Percentiles rank a stretch among this genome's conserved stretches.
Evolutionary conservation across 192 early-diverging fungal species (phyloP).

Genomic region (Phycomyces blakesleeanus): DNA sequence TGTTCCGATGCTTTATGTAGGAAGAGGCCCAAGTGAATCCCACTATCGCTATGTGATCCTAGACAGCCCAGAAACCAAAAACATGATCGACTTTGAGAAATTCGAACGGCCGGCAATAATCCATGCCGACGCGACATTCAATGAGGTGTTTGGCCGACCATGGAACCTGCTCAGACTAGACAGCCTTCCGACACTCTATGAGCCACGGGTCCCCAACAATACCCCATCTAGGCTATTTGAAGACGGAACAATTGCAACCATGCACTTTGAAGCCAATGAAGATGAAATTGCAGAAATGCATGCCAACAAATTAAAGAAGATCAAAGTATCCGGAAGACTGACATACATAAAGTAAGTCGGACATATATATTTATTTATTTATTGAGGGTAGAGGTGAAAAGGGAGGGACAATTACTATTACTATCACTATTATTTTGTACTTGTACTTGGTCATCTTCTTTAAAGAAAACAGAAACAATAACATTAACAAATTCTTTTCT

Average conservation of each 20-base stretch:
- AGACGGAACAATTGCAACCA: slow-evolving; percentile 34
- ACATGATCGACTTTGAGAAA: slow-evolving; percentile 11
- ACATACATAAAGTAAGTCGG: slow-evolving; percentile 24
- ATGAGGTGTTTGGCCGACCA: slow-evolving; percentile 22
- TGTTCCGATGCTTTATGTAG: slow-evolving; percentile 15
- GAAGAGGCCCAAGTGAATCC: slow-evolving; percentile 1
- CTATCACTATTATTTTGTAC: too few relatives aligned
- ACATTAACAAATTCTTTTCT: background rate
- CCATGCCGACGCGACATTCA: slow-evolving; percentile 5
- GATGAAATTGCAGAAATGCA: slow-evolving; percentile 24
- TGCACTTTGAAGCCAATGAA: slow-evolving; percentile 28
- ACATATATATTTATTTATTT: too few relatives aligned
- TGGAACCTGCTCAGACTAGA: slow-evolving; percentile 22
- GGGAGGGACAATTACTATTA: too few relatives aligned
- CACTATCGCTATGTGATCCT: slow-evolving; percentile 19
- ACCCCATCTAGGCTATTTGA: slow-evolving; percentile 33
- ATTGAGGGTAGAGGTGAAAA: too few relatives aligned
- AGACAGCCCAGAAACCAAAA: background rate
- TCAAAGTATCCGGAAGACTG: slow-evolving; percentile 2
- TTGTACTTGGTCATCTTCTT: too few relatives aligned
- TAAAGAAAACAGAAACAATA: too few relatives aligned
- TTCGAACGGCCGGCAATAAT: slow-evolving; percentile 23
- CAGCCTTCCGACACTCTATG: slow-evolving; percentile 8
- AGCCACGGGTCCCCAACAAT: background rate
- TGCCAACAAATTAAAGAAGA: slow-evolving; percentile 10